Evolutionary conservation across 805 yeast genomes (phyloP).

Genomic region (Starmerella sirachaensis): DNA sequence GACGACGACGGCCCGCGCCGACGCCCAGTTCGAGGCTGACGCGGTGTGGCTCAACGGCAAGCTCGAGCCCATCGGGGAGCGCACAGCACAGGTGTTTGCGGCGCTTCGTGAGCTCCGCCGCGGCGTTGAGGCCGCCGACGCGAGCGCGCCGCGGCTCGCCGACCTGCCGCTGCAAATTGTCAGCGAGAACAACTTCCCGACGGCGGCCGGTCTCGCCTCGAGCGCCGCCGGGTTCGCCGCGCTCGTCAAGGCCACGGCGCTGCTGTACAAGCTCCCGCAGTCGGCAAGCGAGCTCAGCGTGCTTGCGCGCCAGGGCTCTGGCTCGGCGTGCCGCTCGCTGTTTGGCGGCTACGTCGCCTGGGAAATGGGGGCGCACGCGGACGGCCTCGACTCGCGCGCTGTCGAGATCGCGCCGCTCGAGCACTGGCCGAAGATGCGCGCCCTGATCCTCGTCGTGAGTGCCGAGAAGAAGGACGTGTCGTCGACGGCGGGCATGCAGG

Average conservation of each 20-base stretch:
- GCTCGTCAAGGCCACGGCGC: slow-evolving; percentile 76
- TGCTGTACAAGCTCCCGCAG: slow-evolving; percentile 74
- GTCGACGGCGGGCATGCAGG: slow-evolving; percentile 93
- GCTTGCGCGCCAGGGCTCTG: slow-evolving; percentile 96
- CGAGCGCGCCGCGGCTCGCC: slow-evolving; percentile 38
- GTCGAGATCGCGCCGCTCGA: slow-evolving; percentile 73
- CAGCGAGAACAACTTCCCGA: slow-evolving; percentile 93
- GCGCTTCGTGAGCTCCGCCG: slow-evolving; percentile 62
- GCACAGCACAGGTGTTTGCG: slow-evolving; percentile 48
- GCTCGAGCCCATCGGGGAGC: slow-evolving; percentile 54
- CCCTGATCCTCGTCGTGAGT: slow-evolving; percentile 82
- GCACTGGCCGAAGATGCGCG: slow-evolving; percentile 91
- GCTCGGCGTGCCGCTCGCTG: slow-evolving; percentile 93
- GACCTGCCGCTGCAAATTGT: slow-evolving; percentile 62
- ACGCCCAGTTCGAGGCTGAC: slow-evolving; percentile 45
- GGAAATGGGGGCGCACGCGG: slow-evolving; percentile 75
- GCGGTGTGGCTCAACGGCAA: slow-evolving; percentile 78
- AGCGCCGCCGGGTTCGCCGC: slow-evolving; percentile 99
- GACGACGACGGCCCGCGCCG: slow-evolving; percentile 73
- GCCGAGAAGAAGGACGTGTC: slow-evolving; percentile 92
- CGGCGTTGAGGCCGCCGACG: slow-evolving; percentile 45
- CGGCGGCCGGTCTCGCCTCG: slow-evolving; percentile 97
- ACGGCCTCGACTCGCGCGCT: slow-evolving; percentile 92
- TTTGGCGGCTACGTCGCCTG: slow-evolving; percentile 98
- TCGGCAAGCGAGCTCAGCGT: slow-evolving; percentile 73